A percentile compares a stretch with the other conserved stretches of the same genome.
phyloP scores from a whole-genome alignment of 2,329 filamentous ascomycete species.

The Ophiostoma ulmi region DNA sequence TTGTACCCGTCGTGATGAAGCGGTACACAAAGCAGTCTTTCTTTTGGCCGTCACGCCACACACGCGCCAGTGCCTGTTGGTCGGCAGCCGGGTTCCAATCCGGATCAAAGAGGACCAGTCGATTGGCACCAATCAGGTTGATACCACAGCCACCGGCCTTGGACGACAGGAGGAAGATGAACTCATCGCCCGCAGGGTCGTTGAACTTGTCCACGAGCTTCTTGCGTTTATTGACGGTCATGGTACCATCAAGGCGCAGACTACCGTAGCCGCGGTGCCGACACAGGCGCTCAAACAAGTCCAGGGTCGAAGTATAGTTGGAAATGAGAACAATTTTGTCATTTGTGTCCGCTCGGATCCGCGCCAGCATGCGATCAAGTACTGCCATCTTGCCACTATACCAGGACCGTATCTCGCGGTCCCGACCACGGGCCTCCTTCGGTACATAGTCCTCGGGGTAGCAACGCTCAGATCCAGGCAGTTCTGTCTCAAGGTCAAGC shows the following conservation, averaged over 20 bases:
- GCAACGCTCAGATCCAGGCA: conserved; percentile 77
- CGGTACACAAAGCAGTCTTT: conserved; percentile 99
- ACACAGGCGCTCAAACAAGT: conserved; percentile 89
- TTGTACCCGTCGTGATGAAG: conserved; percentile 97
- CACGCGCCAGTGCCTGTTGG: conserved; percentile 91
- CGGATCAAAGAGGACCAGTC: conserved; percentile 91
- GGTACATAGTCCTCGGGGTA: conserved; percentile 85
- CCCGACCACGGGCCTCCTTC: conserved; percentile 79
- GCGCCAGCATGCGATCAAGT: conserved; percentile 93
- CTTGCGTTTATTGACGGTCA: conserved; percentile 95
- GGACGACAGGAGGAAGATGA: conserved; percentile 91
- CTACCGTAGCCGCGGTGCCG: conserved; percentile 77
- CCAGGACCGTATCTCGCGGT: conserved; percentile 89
- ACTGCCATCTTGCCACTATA: conserved; percentile 99
- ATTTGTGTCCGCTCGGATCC: conserved; percentile 91
- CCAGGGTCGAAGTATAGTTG: conserved; percentile 94
- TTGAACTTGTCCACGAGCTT: conserved; percentile 99
- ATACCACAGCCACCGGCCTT: conserved; percentile 96
- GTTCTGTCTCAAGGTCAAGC: conserved; percentile 72
- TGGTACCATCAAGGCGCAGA: conserved; percentile 87
- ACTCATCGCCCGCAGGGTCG: conserved; percentile 81
- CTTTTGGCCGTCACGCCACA: conserved; percentile 98
- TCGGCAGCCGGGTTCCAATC: conserved; percentile 98
- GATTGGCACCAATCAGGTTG: conserved; percentile 90
- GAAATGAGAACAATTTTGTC: conserved; percentile 99